Percentiles rank a stretch among this genome's conserved stretches.
Conservation (phyloP, 768 basidiomycete genomes). For the Phallus indusiatus region DNA sequence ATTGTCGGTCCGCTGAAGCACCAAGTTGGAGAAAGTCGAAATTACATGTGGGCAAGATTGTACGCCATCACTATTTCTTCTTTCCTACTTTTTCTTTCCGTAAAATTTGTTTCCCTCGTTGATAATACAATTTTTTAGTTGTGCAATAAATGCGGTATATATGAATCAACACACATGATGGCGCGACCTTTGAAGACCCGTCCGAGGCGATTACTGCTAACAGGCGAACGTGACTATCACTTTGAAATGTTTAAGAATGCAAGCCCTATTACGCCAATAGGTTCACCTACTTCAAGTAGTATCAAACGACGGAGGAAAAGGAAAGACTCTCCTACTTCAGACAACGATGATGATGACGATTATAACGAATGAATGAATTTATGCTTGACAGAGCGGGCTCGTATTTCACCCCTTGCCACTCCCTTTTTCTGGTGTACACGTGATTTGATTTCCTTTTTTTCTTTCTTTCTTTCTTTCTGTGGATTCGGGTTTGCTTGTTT, state of each 20-base stretch:
- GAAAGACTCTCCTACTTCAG: not conserved
- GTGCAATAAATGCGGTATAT: conserved; percentile 10
- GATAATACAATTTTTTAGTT: not conserved
- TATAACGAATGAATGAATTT: not conserved
- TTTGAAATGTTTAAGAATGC: not conserved
- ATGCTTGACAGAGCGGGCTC: not conserved
- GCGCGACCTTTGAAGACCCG: conserved; percentile 4
- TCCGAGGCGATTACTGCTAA: not conserved
- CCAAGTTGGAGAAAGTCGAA: conserved; percentile 9
- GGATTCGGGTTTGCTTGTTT: no score
- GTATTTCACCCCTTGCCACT: no score
- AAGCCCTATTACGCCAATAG: not conserved
- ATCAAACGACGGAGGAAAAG: not conserved
- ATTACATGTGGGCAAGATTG: conserved; percentile 4
- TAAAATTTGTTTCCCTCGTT: not conserved
- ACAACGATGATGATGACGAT: not conserved
- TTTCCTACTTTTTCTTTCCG: not conserved
- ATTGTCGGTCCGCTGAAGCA: conserved; percentile 2
- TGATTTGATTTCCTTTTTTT: not conserved
- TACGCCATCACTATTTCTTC: not conserved
- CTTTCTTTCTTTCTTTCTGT: no score
- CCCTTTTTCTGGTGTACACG: not conserved
- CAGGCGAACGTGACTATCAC: not conserved
- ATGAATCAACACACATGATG: conserved; percentile 8
- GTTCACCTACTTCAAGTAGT: not conserved